phyloP scores from a whole-genome alignment of 345 rosid species.

The Eucalyptus pauciflora region DNA sequence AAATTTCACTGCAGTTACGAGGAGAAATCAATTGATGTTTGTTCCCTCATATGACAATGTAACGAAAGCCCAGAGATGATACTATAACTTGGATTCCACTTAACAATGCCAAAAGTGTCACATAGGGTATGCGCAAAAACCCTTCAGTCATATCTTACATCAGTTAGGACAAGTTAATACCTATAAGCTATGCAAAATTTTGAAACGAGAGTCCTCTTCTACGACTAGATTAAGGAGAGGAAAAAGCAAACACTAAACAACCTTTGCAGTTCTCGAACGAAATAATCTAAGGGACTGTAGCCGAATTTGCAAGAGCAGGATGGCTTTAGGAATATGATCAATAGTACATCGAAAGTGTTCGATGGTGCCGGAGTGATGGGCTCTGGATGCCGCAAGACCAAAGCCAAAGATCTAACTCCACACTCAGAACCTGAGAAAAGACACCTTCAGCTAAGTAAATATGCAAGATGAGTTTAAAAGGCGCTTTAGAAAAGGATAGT shows the following conservation, averaged over 20 bases:
- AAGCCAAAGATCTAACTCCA: slow-evolving; percentile 84
- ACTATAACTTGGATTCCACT: background rate
- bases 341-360: slow-evolving; percentile 60
- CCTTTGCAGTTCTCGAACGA: background rate
- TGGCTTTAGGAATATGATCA: slow-evolving; percentile 5
- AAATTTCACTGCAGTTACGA: background rate
- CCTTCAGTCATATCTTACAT: background rate
- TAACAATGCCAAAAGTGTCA: background rate
- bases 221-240: background rate
- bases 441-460: background rate
- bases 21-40: background rate
- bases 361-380: slow-evolving; percentile 47
- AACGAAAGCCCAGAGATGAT: background rate
- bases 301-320: background rate
- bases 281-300: background rate
- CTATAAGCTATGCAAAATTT: background rate
- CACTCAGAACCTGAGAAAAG: slow-evolving; percentile 46
- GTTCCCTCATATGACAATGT: background rate
- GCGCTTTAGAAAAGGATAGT: background rate
- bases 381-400: slow-evolving; percentile 58
- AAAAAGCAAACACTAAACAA: background rate
- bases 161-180: background rate
- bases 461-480: background rate
- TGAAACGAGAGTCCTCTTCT: background rate
- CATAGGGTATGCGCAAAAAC: background rate